These are phyloP conservation scores for Verticillium alfalfae DNA, from an alignment of 2,329 filamentous ascomycete genomes.

Conservation along the genomic window DNA sequence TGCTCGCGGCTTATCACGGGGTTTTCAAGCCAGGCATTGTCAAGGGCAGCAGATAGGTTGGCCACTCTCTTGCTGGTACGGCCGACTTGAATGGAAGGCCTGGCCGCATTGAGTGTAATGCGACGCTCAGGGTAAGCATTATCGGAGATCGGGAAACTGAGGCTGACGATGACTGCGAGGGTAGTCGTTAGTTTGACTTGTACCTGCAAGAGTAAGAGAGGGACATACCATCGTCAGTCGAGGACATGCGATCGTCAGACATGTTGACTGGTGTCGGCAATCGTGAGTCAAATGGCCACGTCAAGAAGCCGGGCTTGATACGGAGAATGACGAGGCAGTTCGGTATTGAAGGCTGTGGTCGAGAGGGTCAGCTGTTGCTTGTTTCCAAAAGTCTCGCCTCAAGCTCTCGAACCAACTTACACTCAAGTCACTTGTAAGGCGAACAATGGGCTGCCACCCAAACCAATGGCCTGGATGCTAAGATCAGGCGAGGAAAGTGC, in stretches of 20 bases:
- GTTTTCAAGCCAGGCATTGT: conserved; percentile 65
- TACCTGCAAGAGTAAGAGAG: not conserved
- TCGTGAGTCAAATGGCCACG: not conserved
- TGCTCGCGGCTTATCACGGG: conserved; percentile 68
- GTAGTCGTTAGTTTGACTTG: not conserved
- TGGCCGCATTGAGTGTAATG: conserved; percentile 23
- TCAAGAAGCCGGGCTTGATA: not conserved
- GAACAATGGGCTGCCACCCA: not conserved
- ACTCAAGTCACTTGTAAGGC: not conserved
- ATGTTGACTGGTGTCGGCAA: not conserved
- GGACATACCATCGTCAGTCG: conserved; percentile 6
- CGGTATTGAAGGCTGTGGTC: not conserved
- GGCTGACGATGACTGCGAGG: not conserved
- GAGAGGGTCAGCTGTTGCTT: not conserved
- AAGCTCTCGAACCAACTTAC: not conserved
- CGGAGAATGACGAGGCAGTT: not conserved
- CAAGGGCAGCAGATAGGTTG: conserved; percentile 22
- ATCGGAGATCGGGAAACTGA: not conserved
- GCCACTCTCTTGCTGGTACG: conserved; percentile 35
- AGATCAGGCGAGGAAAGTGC: not conserved
- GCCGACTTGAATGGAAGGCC: conserved; percentile 28
- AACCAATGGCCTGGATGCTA: not conserved
- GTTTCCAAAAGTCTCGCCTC: not conserved
- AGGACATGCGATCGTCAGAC: conserved; percentile 3
- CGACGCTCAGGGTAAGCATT: conserved; percentile 9